Percentiles rank a stretch among this genome's conserved stretches.
Evolutionary conservation across 768 basidiomycete genomes (phyloP).

Genomic region (Russula brevipes): DNA sequence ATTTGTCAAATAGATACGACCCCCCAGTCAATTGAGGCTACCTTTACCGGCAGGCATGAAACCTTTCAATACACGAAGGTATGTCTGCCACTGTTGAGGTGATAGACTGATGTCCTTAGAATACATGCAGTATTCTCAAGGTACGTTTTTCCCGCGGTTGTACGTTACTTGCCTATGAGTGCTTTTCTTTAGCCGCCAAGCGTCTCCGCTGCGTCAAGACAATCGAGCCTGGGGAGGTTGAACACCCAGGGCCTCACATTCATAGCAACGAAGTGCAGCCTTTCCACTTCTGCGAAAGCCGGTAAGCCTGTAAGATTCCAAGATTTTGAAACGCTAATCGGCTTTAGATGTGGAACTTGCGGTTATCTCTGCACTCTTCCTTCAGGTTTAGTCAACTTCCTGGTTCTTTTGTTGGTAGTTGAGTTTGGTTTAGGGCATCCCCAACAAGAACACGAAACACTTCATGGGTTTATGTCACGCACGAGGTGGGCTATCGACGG

Average conservation of each 20-base stretch:
- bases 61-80: constrained; percentile 66
- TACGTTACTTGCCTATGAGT: neutral
- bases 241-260: constrained; percentile 45
- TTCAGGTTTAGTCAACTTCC: constrained; percentile 35
- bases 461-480: constrained; percentile 58
- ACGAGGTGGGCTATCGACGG: constrained; percentile 55
- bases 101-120: neutral
- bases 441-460: constrained; percentile 57
- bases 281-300: constrained; percentile 52
- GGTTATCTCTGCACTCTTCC: constrained; percentile 56
- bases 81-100: neutral
- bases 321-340: neutral
- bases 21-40: constrained; percentile 57
- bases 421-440: constrained; percentile 42
- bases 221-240: constrained; percentile 40
- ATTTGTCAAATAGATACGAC: constrained; percentile 56
- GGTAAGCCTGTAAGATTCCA: constrained; percentile 30
- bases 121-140: constrained; percentile 46
- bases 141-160: constrained; percentile 29
- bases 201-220: constrained; percentile 46
- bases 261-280: constrained; percentile 43
- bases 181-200: constrained; percentile 39
- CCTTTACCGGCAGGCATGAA: constrained; percentile 54
- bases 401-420: neutral
- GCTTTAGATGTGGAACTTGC: constrained; percentile 48